phyloP scores from a whole-genome alignment of 352 stramenopile genomes.

The Pythium brachiatum region DNA sequence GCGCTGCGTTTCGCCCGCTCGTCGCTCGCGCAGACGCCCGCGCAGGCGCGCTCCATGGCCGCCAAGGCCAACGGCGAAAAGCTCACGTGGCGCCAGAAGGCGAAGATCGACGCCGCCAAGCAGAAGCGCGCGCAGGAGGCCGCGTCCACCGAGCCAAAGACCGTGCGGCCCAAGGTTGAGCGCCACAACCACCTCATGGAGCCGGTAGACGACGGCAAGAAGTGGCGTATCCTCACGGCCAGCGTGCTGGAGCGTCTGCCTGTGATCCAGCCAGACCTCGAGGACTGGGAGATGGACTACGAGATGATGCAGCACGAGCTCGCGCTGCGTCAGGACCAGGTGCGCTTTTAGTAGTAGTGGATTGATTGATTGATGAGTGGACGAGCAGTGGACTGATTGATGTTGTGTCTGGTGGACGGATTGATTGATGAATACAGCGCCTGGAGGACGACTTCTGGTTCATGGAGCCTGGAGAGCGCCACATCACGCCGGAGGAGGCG shows the following conservation, averaged over 20 bases:
- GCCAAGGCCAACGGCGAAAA: conserved; percentile 40
- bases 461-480: conserved; percentile 66
- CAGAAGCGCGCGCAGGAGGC: conserved; percentile 10
- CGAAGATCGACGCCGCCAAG: conserved; percentile 39
- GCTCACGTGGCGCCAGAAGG: conserved; percentile 71
- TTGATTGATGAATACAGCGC: conserved; percentile 25
- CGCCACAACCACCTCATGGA: conserved; percentile 61
- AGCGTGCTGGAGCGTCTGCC: conserved; percentile 72
- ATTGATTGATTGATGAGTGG: not conserved
- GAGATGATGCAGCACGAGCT: conserved; percentile 78
- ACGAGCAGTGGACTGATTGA: not conserved
- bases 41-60: conserved; percentile 47
- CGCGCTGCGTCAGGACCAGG: conserved; percentile 64
- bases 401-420: not conserved
- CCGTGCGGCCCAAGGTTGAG: conserved; percentile 43
- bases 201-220: conserved; percentile 71
- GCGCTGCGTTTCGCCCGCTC: conserved; percentile 41
- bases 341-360: conserved; percentile 7
- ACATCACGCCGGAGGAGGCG: conserved; percentile 77
- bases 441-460: conserved; percentile 85
- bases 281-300: conserved; percentile 75
- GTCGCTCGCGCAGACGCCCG: conserved; percentile 14
- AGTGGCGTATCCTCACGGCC: conserved; percentile 74
- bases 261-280: conserved; percentile 68
- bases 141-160: conserved; percentile 21